Evolutionary conservation across 2,329 filamentous ascomycete genomes (phyloP).

Genomic region (Botryosphaeria dothidea): DNA sequence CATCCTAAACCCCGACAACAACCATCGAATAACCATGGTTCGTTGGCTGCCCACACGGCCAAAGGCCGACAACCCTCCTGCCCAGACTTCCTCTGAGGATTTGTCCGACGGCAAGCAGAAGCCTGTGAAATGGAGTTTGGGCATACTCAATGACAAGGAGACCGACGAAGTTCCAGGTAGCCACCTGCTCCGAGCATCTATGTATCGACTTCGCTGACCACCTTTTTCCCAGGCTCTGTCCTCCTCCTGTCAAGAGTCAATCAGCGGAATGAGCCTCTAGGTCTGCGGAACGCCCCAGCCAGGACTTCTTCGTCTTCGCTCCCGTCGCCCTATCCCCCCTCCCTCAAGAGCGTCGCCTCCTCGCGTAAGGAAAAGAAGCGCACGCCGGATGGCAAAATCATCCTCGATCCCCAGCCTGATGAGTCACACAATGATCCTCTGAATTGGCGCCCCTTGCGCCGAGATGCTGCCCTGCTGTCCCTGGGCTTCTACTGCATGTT

Average conservation of each 20-base stretch:
- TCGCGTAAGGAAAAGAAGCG: constrained; percentile 61
- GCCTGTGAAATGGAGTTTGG: constrained; percentile 59
- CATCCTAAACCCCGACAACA: background rate
- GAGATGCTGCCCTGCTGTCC: constrained; percentile 77
- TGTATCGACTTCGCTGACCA: background rate
- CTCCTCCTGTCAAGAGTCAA: constrained; percentile 58
- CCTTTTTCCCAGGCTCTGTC: constrained; percentile 55
- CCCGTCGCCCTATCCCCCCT: constrained; percentile 40
- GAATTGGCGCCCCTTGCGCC: constrained; percentile 83
- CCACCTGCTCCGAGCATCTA: constrained; percentile 24
- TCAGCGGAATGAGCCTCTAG: constrained; percentile 63
- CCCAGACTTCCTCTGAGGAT: background rate
- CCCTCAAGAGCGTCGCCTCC: constrained; percentile 21
- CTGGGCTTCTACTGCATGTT: constrained; percentile 92
- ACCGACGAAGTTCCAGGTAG: constrained; percentile 87
- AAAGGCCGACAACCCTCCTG: background rate
- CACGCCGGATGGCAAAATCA: constrained; percentile 78
- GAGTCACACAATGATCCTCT: constrained; percentile 88
- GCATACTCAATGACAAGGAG: constrained; percentile 77
- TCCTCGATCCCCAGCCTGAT: constrained; percentile 88
- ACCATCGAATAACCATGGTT: background rate
- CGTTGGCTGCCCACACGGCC: constrained; percentile 6
- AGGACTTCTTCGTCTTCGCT: constrained; percentile 58
- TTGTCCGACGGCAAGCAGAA: background rate
- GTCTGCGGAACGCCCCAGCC: constrained; percentile 63